Evolutionary conservation across 2,329 filamentous ascomycete genomes (phyloP).

Genomic region (Fusarium beomiforme): DNA sequence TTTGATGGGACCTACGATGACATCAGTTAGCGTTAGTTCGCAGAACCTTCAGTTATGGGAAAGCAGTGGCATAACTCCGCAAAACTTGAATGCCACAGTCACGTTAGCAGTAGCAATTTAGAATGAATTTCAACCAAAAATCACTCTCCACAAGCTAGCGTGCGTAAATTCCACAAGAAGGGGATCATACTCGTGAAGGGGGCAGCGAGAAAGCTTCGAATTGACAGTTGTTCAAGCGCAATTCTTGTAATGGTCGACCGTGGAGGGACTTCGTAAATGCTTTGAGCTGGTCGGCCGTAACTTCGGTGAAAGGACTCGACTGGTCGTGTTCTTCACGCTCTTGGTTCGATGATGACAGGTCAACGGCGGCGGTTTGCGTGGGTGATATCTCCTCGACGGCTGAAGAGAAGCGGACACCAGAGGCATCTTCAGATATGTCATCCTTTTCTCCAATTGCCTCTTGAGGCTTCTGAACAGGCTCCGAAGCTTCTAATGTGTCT

Average conservation of each 20-base stretch:
- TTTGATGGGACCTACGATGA: conserved; percentile 65
- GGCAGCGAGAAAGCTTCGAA: conserved; percentile 94
- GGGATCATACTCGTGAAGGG: conserved; percentile 75
- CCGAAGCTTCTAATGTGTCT: conserved; percentile 14
- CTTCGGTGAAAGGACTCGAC: conserved; percentile 51
- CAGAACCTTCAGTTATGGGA: conserved; percentile 21
- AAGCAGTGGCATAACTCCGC: background rate
- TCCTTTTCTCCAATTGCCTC: conserved; percentile 13
- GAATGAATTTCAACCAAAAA: background rate
- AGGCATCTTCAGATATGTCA: conserved; percentile 40
- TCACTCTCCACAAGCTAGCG: background rate
- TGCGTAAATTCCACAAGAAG: conserved; percentile 10
- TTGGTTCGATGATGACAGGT: conserved; percentile 36
- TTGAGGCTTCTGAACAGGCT: conserved; percentile 13
- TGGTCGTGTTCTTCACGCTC: conserved; percentile 29
- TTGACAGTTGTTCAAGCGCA: conserved; percentile 84
- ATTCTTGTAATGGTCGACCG: conserved; percentile 80
- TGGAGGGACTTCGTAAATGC: conserved; percentile 78
- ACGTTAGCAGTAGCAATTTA: background rate
- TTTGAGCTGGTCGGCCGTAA: conserved; percentile 71
- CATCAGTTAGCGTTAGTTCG: conserved; percentile 43
- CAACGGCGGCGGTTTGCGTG: conserved; percentile 53
- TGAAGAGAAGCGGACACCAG: conserved; percentile 77
- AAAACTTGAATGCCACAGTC: background rate
- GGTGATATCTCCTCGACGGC: conserved; percentile 73